Percentiles rank a stretch among this genome's conserved stretches.
Conservation (phyloP, 2,329 filamentous ascomycete genomes). For the Ceratocystis destructans region DNA sequence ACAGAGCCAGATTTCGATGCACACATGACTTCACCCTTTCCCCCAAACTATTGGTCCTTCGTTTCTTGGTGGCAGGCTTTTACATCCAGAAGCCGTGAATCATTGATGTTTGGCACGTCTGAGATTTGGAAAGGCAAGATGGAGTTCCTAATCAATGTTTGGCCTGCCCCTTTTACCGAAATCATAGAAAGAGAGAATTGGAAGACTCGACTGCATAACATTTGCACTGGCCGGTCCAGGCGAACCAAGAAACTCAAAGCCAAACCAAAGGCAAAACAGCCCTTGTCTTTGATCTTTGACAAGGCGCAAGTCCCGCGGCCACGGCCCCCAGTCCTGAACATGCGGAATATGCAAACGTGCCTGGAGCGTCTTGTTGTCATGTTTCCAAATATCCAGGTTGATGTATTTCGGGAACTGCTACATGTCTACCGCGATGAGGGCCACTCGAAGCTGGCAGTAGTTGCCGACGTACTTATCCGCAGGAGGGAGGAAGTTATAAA, state of each 20-base stretch:
- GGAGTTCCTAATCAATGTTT: not conserved
- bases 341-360: conserved; percentile 23
- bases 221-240: not conserved
- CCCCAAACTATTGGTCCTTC: not conserved
- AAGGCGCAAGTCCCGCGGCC: not conserved
- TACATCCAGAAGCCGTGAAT: not conserved
- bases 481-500: not conserved
- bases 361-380: conserved; percentile 55
- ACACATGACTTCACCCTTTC: not conserved
- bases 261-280: not conserved
- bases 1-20: not conserved
- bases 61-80: not conserved
- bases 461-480: conserved; percentile 56
- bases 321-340: not conserved
- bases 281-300: not conserved
- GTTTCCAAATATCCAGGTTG: conserved; percentile 68
- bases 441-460: conserved; percentile 55
- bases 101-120: not conserved
- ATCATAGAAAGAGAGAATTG: not conserved
- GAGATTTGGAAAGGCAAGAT: not conserved
- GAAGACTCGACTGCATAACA: not conserved
- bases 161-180: not conserved
- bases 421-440: conserved; percentile 54
- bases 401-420: conserved; percentile 74
- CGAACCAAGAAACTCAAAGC: not conserved